Base-by-base conservation (phyloP, 2,329 filamentous ascomycete genomes). In the Neurospora crassa region DNA sequence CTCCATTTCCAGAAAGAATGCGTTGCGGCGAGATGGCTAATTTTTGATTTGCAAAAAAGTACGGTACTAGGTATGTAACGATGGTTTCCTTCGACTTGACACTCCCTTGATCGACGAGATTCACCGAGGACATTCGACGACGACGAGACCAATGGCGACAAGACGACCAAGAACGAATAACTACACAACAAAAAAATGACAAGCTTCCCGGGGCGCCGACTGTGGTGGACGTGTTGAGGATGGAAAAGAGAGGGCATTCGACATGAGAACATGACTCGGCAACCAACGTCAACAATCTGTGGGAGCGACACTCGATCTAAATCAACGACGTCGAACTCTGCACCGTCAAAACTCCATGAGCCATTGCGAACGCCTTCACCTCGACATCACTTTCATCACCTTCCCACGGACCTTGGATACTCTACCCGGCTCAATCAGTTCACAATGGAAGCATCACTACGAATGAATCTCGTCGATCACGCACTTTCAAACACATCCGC, bases 51-150 rank as follows among this genome's bases (percentile, higher is more conserved):
- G 40, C 53, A 16, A 34, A 67, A 74, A 72, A 97, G 91, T 97
- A 97, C 87, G 94, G 94, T 89, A 94, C 92, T 83, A 93, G 94
- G 91, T 96, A 92, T 85, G 91, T 76, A 47, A 70, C 70, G 70
- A 69, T 43, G 41, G 67, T 72, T 71, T 71, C 67, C 70, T 73
- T 16, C n/a, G 43, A 71, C 12, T 42, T 73, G 70, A 37, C 29
- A 81, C 80, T 76, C 72, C 73, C 76, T 76, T 77, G 53, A 63
- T 63, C 14, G 24, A 34, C 53, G 53, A 72, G 75, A 77, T 75
- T 68, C 70, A 53, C 72, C 68, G 68, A 70, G 53, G 53, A 34
- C 16, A 18, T 63, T 63, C 14, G 24, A 63, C 53, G 16, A 34
- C 69, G 59, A 41, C 40, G 69, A 72, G 68, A 34, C 47, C 40